These are phyloP conservation scores for Syzygium syzygioides DNA, from an alignment of 441 rosid species.

Conservation along the genomic window DNA sequence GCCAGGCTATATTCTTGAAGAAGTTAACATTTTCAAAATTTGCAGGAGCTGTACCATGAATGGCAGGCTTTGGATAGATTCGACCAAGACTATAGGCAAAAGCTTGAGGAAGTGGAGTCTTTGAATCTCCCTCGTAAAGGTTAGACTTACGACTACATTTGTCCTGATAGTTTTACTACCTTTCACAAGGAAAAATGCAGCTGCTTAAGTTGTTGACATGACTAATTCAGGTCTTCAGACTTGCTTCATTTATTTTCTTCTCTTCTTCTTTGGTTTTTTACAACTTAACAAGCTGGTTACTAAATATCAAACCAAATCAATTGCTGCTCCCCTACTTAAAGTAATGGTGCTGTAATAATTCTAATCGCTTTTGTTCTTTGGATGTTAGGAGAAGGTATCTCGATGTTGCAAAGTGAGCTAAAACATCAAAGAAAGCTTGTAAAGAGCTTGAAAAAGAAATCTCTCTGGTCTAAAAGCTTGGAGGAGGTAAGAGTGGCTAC, in stretches of 20 bases:
- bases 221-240: neutral
- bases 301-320: neutral
- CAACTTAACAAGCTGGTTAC: neutral
- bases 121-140: slow-evolving; percentile 72
- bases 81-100: slow-evolving; percentile 63
- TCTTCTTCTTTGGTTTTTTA: neutral
- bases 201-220: neutral
- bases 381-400: slow-evolving; percentile 57
- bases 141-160: slow-evolving; percentile 9
- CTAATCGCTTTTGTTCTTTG: slow-evolving; percentile 13
- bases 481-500: slow-evolving; percentile 6
- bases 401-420: slow-evolving; percentile 52
- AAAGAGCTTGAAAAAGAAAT: slow-evolving; percentile 51
- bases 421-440: slow-evolving; percentile 73
- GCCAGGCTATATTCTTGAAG: neutral
- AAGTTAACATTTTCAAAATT: slow-evolving; percentile 10
- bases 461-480: slow-evolving; percentile 11
- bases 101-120: slow-evolving; percentile 59
- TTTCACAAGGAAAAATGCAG: neutral
- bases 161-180: neutral
- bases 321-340: neutral
- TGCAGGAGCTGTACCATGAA: slow-evolving; percentile 88
- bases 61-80: slow-evolving; percentile 73
- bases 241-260: neutral
- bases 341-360: neutral